These are phyloP conservation scores for Myriosclerotinia curreyana DNA, from an alignment of 2,329 filamentous ascomycete genomes.

Conservation along the genomic window DNA sequence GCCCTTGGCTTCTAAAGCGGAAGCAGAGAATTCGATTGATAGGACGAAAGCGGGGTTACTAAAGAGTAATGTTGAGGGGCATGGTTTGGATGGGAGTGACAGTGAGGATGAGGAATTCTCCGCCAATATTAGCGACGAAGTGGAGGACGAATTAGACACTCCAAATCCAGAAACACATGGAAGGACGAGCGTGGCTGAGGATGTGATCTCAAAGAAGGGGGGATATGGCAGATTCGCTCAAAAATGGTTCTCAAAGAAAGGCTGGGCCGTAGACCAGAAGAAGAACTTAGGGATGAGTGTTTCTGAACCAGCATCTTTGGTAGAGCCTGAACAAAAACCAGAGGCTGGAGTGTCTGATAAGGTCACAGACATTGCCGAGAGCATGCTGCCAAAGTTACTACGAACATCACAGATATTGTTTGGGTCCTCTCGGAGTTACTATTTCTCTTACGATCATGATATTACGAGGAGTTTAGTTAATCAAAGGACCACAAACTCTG, in stretches of 20 bases:
- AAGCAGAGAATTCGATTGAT: slow-evolving; percentile 69
- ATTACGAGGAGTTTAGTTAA: slow-evolving; percentile 66
- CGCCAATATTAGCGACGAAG: slow-evolving; percentile 41
- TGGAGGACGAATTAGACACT: slow-evolving; percentile 42
- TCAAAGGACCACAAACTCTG: slow-evolving; percentile 44
- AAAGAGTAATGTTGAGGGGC: slow-evolving; percentile 40
- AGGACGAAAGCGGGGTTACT: slow-evolving; percentile 52
- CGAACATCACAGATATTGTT: slow-evolving; percentile 83
- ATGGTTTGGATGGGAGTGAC: slow-evolving; percentile 41
- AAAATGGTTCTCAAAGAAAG: slow-evolving; percentile 84
- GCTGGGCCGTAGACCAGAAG: slow-evolving; percentile 71
- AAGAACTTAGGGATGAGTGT: slow-evolving; percentile 65
- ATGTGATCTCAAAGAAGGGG: slow-evolving; percentile 80
- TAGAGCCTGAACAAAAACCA: not conserved
- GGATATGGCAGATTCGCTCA: slow-evolving; percentile 87
- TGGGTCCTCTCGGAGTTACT: slow-evolving; percentile 79
- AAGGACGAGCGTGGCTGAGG: slow-evolving; percentile 65
- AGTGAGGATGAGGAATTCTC: slow-evolving; percentile 48
- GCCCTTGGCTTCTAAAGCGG: slow-evolving; percentile 71
- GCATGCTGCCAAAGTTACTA: slow-evolving; percentile 76
- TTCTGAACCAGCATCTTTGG: not conserved
- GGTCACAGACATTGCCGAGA: slow-evolving; percentile 28
- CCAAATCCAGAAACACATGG: slow-evolving; percentile 26
- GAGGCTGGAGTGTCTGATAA: slow-evolving; percentile 3
- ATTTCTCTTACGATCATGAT: slow-evolving; percentile 92